phyloP scores from a whole-genome alignment of 140 eudicot species.

The Anethum foeniculum region DNA sequence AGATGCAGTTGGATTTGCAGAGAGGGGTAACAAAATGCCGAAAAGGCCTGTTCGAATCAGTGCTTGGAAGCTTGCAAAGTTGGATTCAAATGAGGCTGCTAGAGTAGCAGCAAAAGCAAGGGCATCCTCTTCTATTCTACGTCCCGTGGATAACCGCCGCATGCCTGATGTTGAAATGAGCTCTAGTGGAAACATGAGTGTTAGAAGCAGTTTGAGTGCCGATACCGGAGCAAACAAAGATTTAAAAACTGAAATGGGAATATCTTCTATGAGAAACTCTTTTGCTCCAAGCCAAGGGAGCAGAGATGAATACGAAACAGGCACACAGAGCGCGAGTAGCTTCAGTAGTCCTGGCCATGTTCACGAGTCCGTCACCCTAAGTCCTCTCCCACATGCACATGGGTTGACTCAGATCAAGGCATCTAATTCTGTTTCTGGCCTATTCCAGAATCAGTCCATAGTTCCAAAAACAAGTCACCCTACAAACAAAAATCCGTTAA shows the following conservation, averaged over 20 bases:
- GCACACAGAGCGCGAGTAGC: constrained; percentile 70
- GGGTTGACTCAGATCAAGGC: not conserved
- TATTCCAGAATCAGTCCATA: constrained; percentile 2
- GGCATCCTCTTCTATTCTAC: constrained; percentile 58
- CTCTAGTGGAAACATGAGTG: constrained; percentile 70
- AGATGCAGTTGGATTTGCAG: constrained; percentile 49
- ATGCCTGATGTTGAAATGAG: constrained; percentile 42
- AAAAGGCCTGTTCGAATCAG: constrained; percentile 62
- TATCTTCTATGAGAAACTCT: constrained; percentile 42
- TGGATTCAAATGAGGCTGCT: constrained; percentile 49
- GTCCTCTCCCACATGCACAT: constrained; percentile 56
- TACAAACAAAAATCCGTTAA: not conserved
- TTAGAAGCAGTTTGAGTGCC: constrained; percentile 62
- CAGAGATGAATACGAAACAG: constrained; percentile 69
- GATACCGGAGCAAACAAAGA: constrained; percentile 35
- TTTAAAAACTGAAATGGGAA: constrained; percentile 28
- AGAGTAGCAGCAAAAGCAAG: constrained; percentile 59
- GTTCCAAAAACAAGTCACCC: not conserved
- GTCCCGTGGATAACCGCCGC: constrained; percentile 53
- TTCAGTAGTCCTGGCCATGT: constrained; percentile 67
- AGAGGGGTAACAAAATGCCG: constrained; percentile 43
- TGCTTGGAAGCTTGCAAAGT: constrained; percentile 68
- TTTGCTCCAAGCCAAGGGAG: constrained; percentile 79
- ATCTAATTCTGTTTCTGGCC: not conserved
- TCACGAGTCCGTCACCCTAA: constrained; percentile 47